Base-by-base conservation (phyloP, 768 basidiomycete species). In the Phaeolepiota aurea region DNA sequence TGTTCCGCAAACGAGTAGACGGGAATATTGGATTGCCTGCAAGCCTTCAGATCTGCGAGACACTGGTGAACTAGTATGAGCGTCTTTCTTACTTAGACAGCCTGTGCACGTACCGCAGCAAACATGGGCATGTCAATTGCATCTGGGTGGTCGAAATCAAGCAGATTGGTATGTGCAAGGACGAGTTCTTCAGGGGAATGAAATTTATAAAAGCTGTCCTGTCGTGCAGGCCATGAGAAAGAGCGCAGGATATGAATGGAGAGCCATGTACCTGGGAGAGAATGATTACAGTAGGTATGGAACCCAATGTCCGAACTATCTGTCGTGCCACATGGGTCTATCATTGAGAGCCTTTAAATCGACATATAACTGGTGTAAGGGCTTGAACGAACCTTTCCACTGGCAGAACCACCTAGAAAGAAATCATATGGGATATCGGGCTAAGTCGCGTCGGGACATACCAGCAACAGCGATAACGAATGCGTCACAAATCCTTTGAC, bases 171-270 rank as follows among this genome's bases (percentile, higher is more conserved):
- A 56, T 90, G 84, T 0, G 94, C 94, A n/a, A 86, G 68, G 4
- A 67, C 72, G 14, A 90, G 68, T 61, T 98, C 83, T 50, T 93
- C 88, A 2, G 76, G 71, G 3, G 72, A 73, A 51, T 90, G 87
- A 34, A 64, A 63, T 52, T 83, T 88, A 65, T 99, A 99, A 63
- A 98, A 99, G 55, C 87, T 88, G 59, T 98, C 93, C 87, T 92
- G 59, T 35, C n/a, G n/a, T 43, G 14, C 2, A 12, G 18, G 20
- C 20, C 18, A 20, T 37, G 25, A 15, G n/a, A 31, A 19, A 19
- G 15, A 5, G 18, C 40, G 20, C 13, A 25, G 38, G n/a, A 23
- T 22, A 9, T 25, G 4, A 21, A 35, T 20, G 22, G 19, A 18
- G 37, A 30, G 3, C 15, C n/a, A 34, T 15, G 7, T 45, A 83